Percentiles rank a stretch among this genome's conserved stretches.
phyloP scores from a whole-genome alignment of 129 eudicot species.

The Rutidosis leptorrhynchoides region DNA sequence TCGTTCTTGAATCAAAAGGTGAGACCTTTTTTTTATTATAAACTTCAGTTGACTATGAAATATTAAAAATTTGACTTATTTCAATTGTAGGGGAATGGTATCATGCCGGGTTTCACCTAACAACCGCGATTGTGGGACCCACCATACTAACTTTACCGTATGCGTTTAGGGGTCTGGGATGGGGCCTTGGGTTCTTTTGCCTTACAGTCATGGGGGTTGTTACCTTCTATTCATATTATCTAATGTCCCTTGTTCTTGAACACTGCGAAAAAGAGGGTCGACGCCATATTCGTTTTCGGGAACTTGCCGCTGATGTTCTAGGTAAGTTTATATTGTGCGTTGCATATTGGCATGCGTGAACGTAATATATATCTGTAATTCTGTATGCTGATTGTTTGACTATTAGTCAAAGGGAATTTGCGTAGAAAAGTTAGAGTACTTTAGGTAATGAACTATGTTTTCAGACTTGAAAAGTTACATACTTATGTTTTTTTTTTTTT shows the following conservation, averaged over 20 bases:
- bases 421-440: not conserved
- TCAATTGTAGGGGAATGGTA: constrained; percentile 70
- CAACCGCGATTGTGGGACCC: constrained; percentile 94
- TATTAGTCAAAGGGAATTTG: not conserved
- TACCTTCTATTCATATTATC: constrained; percentile 79
- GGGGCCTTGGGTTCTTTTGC: constrained; percentile 73
- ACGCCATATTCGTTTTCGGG: constrained; percentile 89
- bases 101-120: constrained; percentile 86
- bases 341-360: not conserved
- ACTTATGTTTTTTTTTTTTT: not conserved
- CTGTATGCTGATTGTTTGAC: not conserved
- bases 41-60: not conserved
- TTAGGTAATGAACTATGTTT: not conserved
- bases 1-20: constrained; percentile 89
- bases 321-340: constrained; percentile 36
- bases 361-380: not conserved
- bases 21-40: not conserved
- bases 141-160: constrained; percentile 75
- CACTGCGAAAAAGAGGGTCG: constrained; percentile 77
- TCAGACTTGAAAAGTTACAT: not conserved
- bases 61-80: not conserved
- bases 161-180: constrained; percentile 75
- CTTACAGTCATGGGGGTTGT: constrained; percentile 77
- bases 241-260: constrained; percentile 87
- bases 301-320: constrained; percentile 81